Base-by-base conservation (phyloP, 140 eudicot genomes). In the Stevia rebaudiana region DNA sequence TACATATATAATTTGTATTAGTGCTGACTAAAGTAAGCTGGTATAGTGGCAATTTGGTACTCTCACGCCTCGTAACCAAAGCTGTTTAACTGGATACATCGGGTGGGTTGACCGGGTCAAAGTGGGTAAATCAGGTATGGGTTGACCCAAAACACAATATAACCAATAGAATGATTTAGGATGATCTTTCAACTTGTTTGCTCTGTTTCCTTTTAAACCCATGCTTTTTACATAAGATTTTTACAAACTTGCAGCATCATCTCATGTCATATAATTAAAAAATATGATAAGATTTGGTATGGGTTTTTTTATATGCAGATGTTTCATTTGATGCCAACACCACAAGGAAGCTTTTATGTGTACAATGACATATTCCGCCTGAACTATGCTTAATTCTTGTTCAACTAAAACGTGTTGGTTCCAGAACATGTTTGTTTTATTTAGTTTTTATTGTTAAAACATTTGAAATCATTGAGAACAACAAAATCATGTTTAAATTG, bases 271-370 rank as follows among this genome's bases (percentile, higher is more conserved):
- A n/a, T 11, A 51, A 51, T 22, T 51, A 7, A 11, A 16, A 51
- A 23, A 51, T 23, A 23, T 51, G 33, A 48, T 19, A 18, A 18
- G 8, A 5, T 48, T 18, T 48, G 54, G 25, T 48, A 18, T 18
- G 54, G 25, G 54, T 25, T 17, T 17, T 17, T 18, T 2, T 18
- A 48, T 78, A 52, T 63, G 60, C 81, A 81, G 92, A 78, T 81
- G 92, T 84, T 84, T 37, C 92, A 84, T 55, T 62, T 84, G 84
- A 84, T 84, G 83, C 87, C 92, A 49, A 84, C 91, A 6, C 79
- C 87, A 51, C 92, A 81, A 70, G 92, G 83, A 68, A 84, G 92
- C 75, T 81, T 84, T 73, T 84, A 81, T 36, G 92, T 84, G 81
- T 70, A 61, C 58, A 84, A 81, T 59, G 89, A 85, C 73, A 76